A percentile compares a stretch with the other conserved stretches of the same genome.
Conservation (phyloP, 345 rosid genomes). For the Salix brachista region DNA sequence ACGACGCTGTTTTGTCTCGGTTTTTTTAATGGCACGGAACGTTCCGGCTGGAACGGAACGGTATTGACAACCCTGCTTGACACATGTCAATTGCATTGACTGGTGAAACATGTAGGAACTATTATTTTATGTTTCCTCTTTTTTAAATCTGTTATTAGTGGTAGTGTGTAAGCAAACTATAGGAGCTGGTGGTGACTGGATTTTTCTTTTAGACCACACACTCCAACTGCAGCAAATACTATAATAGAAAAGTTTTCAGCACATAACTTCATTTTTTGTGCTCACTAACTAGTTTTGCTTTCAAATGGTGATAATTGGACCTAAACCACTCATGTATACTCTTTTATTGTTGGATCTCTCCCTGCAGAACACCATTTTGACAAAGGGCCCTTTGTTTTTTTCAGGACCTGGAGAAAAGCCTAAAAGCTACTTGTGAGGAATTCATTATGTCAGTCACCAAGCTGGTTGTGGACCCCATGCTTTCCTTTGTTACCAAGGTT, state of each 20-base stretch:
- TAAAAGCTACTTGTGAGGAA: slow-evolving; percentile 96
- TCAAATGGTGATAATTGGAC: not conserved
- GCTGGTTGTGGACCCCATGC: slow-evolving; percentile 96
- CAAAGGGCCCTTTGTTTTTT: not conserved
- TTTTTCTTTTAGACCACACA: not conserved
- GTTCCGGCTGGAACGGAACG: too few relatives aligned
- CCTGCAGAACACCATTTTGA: not conserved
- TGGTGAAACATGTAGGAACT: too few relatives aligned
- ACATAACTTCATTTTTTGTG: not conserved
- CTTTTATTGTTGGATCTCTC: not conserved
- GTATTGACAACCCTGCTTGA: too few relatives aligned
- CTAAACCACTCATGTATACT: too few relatives aligned
- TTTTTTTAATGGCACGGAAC: too few relatives aligned
- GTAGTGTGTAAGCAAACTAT: too few relatives aligned
- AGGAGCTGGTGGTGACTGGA: not conserved
- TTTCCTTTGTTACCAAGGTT: slow-evolving; percentile 96
- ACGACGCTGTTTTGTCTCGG: too few relatives aligned
- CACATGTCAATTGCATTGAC: too few relatives aligned
- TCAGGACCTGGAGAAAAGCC: slow-evolving; percentile 93
- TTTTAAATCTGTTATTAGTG: too few relatives aligned
- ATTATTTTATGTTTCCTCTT: too few relatives aligned
- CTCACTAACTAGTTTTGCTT: not conserved
- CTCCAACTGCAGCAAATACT: not conserved
- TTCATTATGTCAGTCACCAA: slow-evolving; percentile 95
- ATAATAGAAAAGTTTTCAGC: not conserved